These are phyloP conservation scores for Neurospora sp. DNA, from an alignment of 495 filamentous ascomycete genomes.

Conservation along the genomic window DNA sequence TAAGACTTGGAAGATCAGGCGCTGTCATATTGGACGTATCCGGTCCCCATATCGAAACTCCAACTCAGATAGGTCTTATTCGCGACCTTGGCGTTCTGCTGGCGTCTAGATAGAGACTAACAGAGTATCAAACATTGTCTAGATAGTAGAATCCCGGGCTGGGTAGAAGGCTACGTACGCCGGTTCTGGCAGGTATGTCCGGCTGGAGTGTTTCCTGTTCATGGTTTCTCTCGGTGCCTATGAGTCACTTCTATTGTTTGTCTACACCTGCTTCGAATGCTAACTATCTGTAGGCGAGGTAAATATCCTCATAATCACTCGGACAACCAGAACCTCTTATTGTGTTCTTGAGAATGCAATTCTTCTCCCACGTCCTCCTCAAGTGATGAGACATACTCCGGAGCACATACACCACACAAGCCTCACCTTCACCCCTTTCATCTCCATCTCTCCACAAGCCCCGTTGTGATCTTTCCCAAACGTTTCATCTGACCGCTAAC, in stretches of 20 bases:
- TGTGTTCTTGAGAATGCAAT: neutral
- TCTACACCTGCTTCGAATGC: neutral
- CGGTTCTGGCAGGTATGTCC: constrained; percentile 87
- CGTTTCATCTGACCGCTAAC: neutral
- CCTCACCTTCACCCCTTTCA: neutral
- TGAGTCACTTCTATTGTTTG: neutral
- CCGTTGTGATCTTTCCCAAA: neutral
- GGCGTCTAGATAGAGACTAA: constrained; percentile 8
- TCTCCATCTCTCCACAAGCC: neutral
- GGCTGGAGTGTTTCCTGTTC: neutral
- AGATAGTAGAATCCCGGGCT: constrained; percentile 84
- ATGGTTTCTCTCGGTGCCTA: neutral
- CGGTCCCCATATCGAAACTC: neutral
- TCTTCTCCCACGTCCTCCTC: neutral
- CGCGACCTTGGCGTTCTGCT: neutral
- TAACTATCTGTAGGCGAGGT: neutral
- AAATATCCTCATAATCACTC: neutral
- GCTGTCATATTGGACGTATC: neutral
- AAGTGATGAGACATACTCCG: neutral
- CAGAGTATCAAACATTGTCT: neutral
- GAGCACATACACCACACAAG: neutral
- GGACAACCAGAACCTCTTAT: neutral
- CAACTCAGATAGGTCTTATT: neutral
- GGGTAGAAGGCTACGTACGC: constrained; percentile 87
- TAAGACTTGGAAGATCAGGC: neutral